Percentiles rank a stretch among this genome's conserved stretches.
These are phyloP conservation scores for Trichoderma cornu-damae DNA, from an alignment of 2,329 filamentous ascomycete genomes.

Conservation along the genomic window DNA sequence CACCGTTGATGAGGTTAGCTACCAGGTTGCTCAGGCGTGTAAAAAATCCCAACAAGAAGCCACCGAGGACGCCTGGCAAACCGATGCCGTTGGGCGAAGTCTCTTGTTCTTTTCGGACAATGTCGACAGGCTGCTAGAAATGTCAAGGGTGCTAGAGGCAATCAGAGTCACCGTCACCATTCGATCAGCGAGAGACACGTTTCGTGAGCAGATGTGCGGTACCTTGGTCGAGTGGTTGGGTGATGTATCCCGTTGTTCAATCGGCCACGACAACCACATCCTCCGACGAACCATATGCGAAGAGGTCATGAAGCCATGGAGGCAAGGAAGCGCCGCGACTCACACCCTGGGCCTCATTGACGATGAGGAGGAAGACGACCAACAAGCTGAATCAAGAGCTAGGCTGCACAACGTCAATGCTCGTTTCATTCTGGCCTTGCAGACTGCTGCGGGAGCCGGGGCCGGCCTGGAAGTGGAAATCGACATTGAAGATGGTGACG, in stretches of 20 bases:
- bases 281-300: conserved; percentile 81
- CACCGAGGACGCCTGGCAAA: conserved; percentile 73
- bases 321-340: conserved; percentile 73
- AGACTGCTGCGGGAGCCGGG: conserved; percentile 30
- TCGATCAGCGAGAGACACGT: conserved; percentile 86
- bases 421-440: conserved; percentile 36
- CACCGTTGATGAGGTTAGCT: conserved; percentile 82
- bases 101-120: conserved; percentile 73
- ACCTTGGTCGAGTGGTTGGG: conserved; percentile 93
- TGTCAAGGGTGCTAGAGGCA: conserved; percentile 83
- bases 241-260: conserved; percentile 85
- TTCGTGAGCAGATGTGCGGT: conserved; percentile 97
- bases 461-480: conserved; percentile 29
- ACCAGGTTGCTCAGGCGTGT: conserved; percentile 88
- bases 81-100: conserved; percentile 81
- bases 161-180: conserved; percentile 97
- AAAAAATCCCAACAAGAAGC: conserved; percentile 65
- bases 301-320: conserved; percentile 84
- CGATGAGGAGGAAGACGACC: conserved; percentile 46
- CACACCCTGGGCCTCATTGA: conserved; percentile 54
- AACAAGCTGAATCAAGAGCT: conserved; percentile 38
- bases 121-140: conserved; percentile 65
- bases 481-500: conserved; percentile 29
- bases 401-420: conserved; percentile 33
- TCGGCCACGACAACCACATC: conserved; percentile 73